Base-by-base conservation (phyloP, 495 filamentous ascomycete species). In the Pyronema omphalodes region DNA sequence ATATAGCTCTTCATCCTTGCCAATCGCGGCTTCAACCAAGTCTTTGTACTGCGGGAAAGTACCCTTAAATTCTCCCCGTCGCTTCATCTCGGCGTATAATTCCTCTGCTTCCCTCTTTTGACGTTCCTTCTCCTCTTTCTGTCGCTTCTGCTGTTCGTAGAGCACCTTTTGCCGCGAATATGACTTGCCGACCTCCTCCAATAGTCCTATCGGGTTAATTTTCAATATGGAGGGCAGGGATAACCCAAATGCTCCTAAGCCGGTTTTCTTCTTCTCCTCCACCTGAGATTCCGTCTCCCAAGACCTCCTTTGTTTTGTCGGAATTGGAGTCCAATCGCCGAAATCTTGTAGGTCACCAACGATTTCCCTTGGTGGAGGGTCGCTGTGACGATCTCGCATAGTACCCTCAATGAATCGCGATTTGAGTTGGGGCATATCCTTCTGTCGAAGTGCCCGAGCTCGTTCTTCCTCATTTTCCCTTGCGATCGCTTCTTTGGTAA, bases 391-490 rank as follows among this genome's bases (percentile, higher is more conserved):
- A 49, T 64, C 61, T 7, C 61, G 56, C 61, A 64, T 64, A 18
- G 57, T 63, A 17, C 61, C 61, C 55, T 64, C 61, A 35, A 64
- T 63, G 37, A 64, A 64, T 23, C 61, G 55, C 23, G 60, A 63
- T 12, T 33, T 40, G 9, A 52, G 11, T 18, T 52, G 8, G 35
- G 19, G 35, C 37, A n/a, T 35, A n/a, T 36, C 9, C 54, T 63
- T 54, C 60, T 53, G 53, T 53, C 57, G 55, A 55, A 62, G 18
- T 57, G 58, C 52, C 56, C 60, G 15, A 60, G 53, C 19, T 56
- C 60, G 29, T 59, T 60, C 45, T 52, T 60, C 15, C 55, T 58
- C 52, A 53, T 46, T 40, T 39, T 63, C 61, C 41, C 54, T 44
- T 19, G 18, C 17, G 11, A 52, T 45, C 48, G 47, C 54, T 11